Conservation (phyloP, 257 asterid genomes). For the Penstemon eatonii region DNA sequence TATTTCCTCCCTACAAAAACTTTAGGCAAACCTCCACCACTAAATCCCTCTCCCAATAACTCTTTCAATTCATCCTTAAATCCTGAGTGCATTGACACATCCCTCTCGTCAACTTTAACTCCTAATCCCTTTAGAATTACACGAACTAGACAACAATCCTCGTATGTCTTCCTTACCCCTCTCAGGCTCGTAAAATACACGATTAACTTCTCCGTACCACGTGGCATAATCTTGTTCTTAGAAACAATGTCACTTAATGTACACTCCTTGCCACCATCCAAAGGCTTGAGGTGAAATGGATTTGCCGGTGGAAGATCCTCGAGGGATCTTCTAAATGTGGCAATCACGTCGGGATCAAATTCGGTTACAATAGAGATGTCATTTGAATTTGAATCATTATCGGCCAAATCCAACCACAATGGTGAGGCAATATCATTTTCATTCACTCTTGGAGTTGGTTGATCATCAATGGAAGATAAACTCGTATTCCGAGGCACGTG, state of each 20-base stretch:
- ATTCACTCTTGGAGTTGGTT: slow-evolving; percentile 47
- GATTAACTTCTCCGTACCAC: slow-evolving; percentile 47
- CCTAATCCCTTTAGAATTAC: slow-evolving; percentile 68
- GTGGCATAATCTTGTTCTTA: slow-evolving; percentile 11
- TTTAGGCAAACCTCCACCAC: slow-evolving; percentile 53
- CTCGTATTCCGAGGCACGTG: slow-evolving; percentile 31
- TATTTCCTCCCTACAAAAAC: slow-evolving; percentile 60
- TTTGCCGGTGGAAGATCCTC: slow-evolving; percentile 85
- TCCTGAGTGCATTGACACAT: slow-evolving; percentile 91
- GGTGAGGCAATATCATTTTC: slow-evolving; percentile 32
- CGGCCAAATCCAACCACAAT: slow-evolving; percentile 43
- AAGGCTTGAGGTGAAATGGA: slow-evolving; percentile 60
- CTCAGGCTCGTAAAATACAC: slow-evolving; percentile 85
- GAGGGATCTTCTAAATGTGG: slow-evolving; percentile 61
- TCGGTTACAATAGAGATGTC: slow-evolving; percentile 55
- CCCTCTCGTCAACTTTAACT: slow-evolving; percentile 80
- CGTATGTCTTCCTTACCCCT: slow-evolving; percentile 91
- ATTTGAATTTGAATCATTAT: slow-evolving; percentile 53
- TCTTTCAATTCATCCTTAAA: slow-evolving; percentile 83
- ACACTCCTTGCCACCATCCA: slow-evolving; percentile 24
- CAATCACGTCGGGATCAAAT: slow-evolving; percentile 78
- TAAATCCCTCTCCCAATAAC: slow-evolving; percentile 47
- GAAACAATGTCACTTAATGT: neutral
- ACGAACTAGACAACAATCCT: slow-evolving; percentile 87
- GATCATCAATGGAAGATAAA: slow-evolving; percentile 38